A percentile compares a stretch with the other conserved stretches of the same genome.
Conservation (phyloP, 345 rosid species). For the Euphorbia peplus region DNA sequence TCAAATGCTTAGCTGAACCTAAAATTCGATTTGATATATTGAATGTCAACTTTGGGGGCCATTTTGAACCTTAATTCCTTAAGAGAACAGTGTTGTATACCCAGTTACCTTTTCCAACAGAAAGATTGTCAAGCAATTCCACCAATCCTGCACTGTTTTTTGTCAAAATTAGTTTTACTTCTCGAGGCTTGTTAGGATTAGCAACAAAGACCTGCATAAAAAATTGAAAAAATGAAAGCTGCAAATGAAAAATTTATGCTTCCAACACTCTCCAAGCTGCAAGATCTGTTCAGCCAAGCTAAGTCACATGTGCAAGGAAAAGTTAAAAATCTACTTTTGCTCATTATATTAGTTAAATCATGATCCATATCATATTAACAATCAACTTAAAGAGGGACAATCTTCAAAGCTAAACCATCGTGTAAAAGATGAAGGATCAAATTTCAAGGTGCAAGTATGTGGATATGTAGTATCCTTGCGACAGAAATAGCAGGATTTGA, state of each 20-base stretch:
- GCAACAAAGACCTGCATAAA: conserved; percentile 81
- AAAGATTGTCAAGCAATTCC: conserved; percentile 60
- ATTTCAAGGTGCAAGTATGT: not conserved
- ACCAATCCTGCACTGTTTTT: conserved; percentile 76
- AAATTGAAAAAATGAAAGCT: not conserved
- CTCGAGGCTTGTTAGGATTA: conserved; percentile 91
- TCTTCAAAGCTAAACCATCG: conserved; percentile 4
- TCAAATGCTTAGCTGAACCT: too few species aligned
- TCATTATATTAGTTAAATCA: not conserved
- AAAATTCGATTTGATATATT: too few species aligned
- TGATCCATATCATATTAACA: not conserved
- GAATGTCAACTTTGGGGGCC: too few species aligned
- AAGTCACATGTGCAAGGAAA: not conserved
- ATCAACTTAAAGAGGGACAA: not conserved
- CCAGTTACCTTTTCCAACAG: conserved; percentile 70
- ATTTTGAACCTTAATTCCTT: too few species aligned
- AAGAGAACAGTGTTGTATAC: not conserved
- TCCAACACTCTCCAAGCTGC: not conserved
- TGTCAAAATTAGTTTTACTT: conserved; percentile 76
- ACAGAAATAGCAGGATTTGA: not conserved
- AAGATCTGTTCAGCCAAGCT: not conserved
- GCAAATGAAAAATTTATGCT: not conserved
- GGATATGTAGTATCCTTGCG: not conserved
- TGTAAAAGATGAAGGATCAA: not conserved
- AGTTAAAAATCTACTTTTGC: not conserved